These are phyloP conservation scores for Crassisporium funariophilum DNA, from an alignment of 768 basidiomycete species.

Conservation along the genomic window DNA sequence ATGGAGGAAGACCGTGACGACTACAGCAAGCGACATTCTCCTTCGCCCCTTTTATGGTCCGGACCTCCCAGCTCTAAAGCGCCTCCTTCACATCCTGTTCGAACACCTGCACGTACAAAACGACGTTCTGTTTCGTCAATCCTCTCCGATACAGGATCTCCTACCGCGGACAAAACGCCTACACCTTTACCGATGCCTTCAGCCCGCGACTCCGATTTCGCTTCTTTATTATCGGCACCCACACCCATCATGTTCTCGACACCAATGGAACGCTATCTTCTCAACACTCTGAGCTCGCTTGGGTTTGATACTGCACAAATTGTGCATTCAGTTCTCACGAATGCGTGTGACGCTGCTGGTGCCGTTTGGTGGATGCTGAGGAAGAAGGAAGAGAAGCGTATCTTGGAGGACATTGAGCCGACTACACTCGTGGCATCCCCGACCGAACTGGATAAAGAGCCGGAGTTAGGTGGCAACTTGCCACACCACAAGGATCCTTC, in stretches of 20 bases:
- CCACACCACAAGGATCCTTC: conserved; percentile 23
- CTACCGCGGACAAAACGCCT: conserved; percentile 47
- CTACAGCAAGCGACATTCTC: conserved; percentile 18
- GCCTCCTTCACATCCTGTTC: conserved; percentile 66
- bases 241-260: conserved; percentile 89
- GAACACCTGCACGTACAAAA: conserved; percentile 94
- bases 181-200: conserved; percentile 37
- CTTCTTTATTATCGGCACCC: conserved; percentile 60
- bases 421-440: conserved; percentile 17
- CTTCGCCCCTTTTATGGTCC: conserved; percentile 30
- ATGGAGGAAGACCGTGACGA: conserved; percentile 50
- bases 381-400: conserved; percentile 70
- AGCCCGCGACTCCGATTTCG: conserved; percentile 59
- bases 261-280: conserved; percentile 73
- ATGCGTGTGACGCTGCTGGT: conserved; percentile 91
- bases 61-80: conserved; percentile 36
- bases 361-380: conserved; percentile 97
- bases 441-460: conserved; percentile 18
- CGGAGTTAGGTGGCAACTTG: conserved; percentile 8
- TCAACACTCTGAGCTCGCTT: conserved; percentile 71
- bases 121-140: conserved; percentile 92
- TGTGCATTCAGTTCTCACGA: conserved; percentile 86
- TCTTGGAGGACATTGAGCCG: conserved; percentile 33
- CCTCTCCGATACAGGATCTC: conserved; percentile 63
- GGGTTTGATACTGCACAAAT: conserved; percentile 96